Evolutionary conservation across 2,329 filamentous ascomycete genomes (phyloP).

Genomic region (Waltergamsia citrina): DNA sequence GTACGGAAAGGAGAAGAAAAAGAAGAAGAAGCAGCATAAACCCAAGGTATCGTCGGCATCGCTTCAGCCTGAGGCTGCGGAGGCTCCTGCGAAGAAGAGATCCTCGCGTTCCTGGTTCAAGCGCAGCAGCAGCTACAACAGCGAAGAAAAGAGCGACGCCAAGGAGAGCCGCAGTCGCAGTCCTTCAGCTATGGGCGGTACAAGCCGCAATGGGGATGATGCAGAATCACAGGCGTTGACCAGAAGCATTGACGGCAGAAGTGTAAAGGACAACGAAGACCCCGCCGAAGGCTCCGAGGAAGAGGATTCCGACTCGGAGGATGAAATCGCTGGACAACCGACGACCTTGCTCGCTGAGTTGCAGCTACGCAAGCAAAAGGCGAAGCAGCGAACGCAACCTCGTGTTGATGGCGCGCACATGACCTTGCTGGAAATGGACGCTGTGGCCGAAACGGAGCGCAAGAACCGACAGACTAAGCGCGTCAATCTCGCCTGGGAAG

Average conservation of each 20-base stretch:
- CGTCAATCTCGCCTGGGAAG: conserved; percentile 88
- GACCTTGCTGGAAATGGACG: conserved; percentile 83
- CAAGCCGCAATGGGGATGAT: conserved; percentile 14
- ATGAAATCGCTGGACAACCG: conserved; percentile 59
- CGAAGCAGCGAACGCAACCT: conserved; percentile 64
- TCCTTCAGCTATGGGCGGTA: conserved; percentile 13
- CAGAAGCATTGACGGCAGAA: conserved; percentile 14
- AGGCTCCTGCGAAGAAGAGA: conserved; percentile 30
- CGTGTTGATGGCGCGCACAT: conserved; percentile 65
- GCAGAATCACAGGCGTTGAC: conserved; percentile 8
- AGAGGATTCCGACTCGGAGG: conserved; percentile 28
- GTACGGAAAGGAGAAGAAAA: conserved; percentile 54
- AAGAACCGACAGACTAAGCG: conserved; percentile 64
- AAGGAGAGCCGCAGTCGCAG: conserved; percentile 7
- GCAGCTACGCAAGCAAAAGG: conserved; percentile 81
- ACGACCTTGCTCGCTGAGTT: conserved; percentile 90
- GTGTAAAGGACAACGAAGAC: conserved; percentile 21
- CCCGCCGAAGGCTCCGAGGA: conserved; percentile 35
- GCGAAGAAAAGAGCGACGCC: conserved; percentile 15
- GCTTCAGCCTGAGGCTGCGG: conserved; percentile 11
- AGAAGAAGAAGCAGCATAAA: conserved; percentile 41
- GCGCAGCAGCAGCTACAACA: conserved; percentile 19
- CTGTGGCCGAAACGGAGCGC: conserved; percentile 77
- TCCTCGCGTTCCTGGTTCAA: conserved; percentile 40
- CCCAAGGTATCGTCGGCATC: conserved; percentile 18